Evolutionary conservation across 2,329 filamentous ascomycete species (phyloP).

Genomic region (Fusarium sp.): DNA sequence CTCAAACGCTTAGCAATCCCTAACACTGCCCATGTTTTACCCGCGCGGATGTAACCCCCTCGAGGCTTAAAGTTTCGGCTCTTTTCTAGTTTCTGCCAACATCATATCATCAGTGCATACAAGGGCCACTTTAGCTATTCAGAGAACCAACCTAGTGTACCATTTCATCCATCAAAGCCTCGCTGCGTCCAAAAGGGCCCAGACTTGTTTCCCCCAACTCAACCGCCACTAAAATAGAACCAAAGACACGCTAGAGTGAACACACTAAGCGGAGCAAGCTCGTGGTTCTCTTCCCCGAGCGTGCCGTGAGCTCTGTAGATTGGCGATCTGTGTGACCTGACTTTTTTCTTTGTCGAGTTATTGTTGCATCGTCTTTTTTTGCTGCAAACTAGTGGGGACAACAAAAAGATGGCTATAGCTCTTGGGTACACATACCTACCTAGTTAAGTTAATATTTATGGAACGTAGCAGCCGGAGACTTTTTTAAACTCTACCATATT

Average conservation of each 20-base stretch:
- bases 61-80: neutral
- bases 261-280: neutral
- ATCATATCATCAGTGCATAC: slow-evolving; percentile 2
- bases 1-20: neutral
- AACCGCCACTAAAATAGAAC: neutral
- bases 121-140: neutral
- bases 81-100: neutral
- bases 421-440: neutral
- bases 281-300: neutral
- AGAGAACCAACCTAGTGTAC: neutral
- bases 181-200: neutral
- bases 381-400: neutral
- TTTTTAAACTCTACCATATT: neutral
- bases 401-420: neutral
- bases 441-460: neutral
- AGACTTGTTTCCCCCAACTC: neutral
- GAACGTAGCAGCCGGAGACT: neutral
- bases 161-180: neutral
- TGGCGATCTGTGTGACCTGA: neutral
- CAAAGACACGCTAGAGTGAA: neutral
- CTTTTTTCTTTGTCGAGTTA: neutral
- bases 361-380: neutral
- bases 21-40: neutral
- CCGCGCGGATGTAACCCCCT: neutral
- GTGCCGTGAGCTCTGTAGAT: neutral